These are phyloP conservation scores for Suhomyces maxii DNA, from an alignment of 1,139 yeast species.

Conservation along the genomic window DNA sequence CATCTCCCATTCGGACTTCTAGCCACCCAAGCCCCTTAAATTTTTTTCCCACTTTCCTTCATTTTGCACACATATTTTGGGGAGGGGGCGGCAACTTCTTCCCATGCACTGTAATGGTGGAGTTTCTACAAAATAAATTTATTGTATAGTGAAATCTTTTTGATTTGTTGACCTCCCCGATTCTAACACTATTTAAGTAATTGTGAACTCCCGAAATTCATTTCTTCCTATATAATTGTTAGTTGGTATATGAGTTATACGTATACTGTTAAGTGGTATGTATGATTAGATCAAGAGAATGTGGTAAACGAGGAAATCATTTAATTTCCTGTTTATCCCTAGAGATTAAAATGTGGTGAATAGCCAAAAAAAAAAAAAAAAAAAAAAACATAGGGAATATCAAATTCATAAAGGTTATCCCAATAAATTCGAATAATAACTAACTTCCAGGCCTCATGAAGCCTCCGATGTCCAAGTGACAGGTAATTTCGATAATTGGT, in stretches of 20 bases:
- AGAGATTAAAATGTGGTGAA: no score
- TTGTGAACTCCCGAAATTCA: background rate
- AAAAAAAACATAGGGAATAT: no score
- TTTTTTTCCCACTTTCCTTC: background rate
- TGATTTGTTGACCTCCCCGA: background rate
- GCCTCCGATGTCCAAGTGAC: slow-evolving; percentile 32
- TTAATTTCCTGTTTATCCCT: no score
- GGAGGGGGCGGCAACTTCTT: background rate
- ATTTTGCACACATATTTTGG: background rate
- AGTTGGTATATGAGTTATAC: slow-evolving; percentile 3
- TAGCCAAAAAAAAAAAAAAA: no score
- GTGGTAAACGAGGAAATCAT: background rate
- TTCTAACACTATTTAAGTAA: background rate
- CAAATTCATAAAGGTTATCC: no score
- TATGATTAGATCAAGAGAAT: background rate
- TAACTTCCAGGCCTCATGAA: slow-evolving; percentile 9
- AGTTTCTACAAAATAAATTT: background rate
- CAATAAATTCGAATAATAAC: background rate
- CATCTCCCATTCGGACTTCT: background rate
- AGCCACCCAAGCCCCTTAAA: slow-evolving; percentile 2
- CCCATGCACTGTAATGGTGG: background rate
- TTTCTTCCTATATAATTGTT: background rate
- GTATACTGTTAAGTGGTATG: slow-evolving; percentile 9
- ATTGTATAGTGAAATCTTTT: background rate
- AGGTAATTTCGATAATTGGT: slow-evolving; percentile 47